Evolutionary conservation across 352 stramenopile species (phyloP).

Genomic region (Pythium aquatile): DNA sequence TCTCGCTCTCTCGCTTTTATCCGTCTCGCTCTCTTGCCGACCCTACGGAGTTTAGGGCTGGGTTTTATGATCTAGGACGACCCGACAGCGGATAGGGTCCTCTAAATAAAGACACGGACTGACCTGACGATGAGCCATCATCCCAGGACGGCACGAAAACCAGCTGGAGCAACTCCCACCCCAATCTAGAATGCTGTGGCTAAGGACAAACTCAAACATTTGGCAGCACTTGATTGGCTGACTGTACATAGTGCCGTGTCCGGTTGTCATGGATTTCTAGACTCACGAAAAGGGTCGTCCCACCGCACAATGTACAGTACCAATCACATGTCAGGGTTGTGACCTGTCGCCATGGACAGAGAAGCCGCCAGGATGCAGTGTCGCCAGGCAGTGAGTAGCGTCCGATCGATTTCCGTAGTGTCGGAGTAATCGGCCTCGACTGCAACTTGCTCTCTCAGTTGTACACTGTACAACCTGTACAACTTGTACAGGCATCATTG

Average conservation of each 20-base stretch:
- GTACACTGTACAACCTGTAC: no score
- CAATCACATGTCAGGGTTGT: conserved; percentile 14
- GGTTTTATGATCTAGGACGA: conserved; percentile 1
- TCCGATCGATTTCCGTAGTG: no score
- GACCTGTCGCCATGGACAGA: conserved; percentile 7
- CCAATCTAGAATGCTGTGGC: conserved; percentile 1
- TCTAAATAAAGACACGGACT: conserved; percentile 4
- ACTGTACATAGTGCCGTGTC: background rate
- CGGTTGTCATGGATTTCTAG: background rate
- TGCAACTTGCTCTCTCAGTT: background rate
- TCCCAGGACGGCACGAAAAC: conserved; percentile 6
- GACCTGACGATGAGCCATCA: background rate
- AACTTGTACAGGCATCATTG: background rate
- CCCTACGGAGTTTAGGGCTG: conserved; percentile 5
- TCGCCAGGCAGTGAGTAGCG: conserved; percentile 10
- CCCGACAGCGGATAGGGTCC: background rate
- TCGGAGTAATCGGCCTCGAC: background rate
- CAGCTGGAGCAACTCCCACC: background rate
- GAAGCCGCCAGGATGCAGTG: background rate
- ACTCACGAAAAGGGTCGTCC: background rate
- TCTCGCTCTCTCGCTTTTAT: conserved; percentile 6
- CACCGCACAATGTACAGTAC: background rate
- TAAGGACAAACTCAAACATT: background rate
- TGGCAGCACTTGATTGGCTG: background rate
- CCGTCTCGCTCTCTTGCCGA: conserved; percentile 16